Conservation (phyloP, 805 yeast species). For the Myxozyma monticola region DNA sequence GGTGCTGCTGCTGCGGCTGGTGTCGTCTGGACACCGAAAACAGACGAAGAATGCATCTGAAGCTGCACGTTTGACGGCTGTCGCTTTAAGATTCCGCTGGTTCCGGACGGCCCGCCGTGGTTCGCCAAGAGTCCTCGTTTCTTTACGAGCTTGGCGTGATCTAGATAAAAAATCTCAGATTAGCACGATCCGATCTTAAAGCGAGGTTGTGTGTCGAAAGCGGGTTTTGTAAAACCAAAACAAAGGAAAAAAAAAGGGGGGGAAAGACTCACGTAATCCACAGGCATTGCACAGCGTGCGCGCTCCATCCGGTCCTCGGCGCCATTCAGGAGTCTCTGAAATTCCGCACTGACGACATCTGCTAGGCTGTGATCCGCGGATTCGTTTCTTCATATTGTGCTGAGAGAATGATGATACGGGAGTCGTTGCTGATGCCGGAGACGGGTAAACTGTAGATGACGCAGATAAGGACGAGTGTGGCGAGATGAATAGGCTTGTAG, state of each 20-base stretch:
- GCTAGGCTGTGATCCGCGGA: slow-evolving; percentile 19
- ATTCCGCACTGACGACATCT: slow-evolving; percentile 30
- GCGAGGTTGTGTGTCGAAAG: no score
- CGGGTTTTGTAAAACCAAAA: no score
- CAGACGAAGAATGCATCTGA: neutral
- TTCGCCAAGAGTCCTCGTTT: slow-evolving; percentile 22
- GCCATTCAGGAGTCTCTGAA: slow-evolving; percentile 75
- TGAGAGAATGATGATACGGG: neutral
- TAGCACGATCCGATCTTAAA: no score
- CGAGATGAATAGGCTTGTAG: no score
- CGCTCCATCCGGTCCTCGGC: slow-evolving; percentile 76
- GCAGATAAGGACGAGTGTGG: slow-evolving; percentile 2
- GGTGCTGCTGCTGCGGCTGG: no score
- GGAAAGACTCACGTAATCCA: slow-evolving; percentile 51
- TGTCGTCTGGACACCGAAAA: no score
- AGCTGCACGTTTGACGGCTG: neutral
- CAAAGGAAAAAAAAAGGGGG: neutral
- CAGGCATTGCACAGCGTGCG: slow-evolving; percentile 81
- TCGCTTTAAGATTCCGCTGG: no score
- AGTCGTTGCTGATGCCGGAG: neutral
- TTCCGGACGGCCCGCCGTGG: no score
- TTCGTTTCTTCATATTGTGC: slow-evolving; percentile 16
- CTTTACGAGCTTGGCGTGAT: slow-evolving; percentile 64
- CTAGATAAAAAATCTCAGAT: slow-evolving; percentile 6
- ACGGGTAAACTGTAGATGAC: neutral